Percentiles rank a stretch among this genome's conserved stretches.
phyloP scores from a whole-genome alignment of 2,329 filamentous ascomycete genomes.

The Fonsecaea pugnacius region DNA sequence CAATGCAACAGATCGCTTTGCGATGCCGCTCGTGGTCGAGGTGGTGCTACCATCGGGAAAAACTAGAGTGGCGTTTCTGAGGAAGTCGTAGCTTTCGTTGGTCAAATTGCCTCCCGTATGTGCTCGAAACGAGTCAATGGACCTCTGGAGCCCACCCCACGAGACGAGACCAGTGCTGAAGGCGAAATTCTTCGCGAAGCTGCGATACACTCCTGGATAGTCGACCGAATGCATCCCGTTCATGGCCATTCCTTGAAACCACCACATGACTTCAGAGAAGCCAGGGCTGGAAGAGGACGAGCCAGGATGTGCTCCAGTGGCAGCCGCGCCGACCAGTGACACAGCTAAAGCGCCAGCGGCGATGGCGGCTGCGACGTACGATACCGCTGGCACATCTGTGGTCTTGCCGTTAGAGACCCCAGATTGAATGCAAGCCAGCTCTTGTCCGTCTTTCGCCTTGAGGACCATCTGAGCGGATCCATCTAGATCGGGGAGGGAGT shows the following conservation, averaged over 20 bases:
- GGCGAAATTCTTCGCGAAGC: constrained; percentile 89
- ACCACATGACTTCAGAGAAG: constrained; percentile 81
- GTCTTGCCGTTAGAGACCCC: constrained; percentile 87
- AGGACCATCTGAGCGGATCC: constrained; percentile 81
- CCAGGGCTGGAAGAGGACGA: constrained; percentile 74
- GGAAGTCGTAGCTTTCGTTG: constrained; percentile 72
- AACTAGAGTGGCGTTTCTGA: constrained; percentile 76
- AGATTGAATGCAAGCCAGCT: constrained; percentile 82
- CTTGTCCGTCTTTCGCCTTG: constrained; percentile 62
- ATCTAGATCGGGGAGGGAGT: constrained; percentile 86
- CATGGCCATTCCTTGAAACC: constrained; percentile 92
- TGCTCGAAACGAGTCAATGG: constrained; percentile 82
- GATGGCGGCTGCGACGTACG: constrained; percentile 81
- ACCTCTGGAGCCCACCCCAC: constrained; percentile 77
- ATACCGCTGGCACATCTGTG: constrained; percentile 72
- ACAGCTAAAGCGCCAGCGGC: constrained; percentile 80
- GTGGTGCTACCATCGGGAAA: constrained; percentile 65
- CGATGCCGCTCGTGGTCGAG: constrained; percentile 46
- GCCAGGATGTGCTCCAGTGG: constrained; percentile 64
- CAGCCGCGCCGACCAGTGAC: constrained; percentile 71
- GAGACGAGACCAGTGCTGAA: constrained; percentile 85
- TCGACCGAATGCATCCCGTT: constrained; percentile 95
- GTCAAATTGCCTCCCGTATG: constrained; percentile 86
- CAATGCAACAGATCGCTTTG: constrained; percentile 64
- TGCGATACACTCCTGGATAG: constrained; percentile 84